phyloP scores from a whole-genome alignment of 2,329 filamentous ascomycete genomes.

The Scedosporium boydii region DNA sequence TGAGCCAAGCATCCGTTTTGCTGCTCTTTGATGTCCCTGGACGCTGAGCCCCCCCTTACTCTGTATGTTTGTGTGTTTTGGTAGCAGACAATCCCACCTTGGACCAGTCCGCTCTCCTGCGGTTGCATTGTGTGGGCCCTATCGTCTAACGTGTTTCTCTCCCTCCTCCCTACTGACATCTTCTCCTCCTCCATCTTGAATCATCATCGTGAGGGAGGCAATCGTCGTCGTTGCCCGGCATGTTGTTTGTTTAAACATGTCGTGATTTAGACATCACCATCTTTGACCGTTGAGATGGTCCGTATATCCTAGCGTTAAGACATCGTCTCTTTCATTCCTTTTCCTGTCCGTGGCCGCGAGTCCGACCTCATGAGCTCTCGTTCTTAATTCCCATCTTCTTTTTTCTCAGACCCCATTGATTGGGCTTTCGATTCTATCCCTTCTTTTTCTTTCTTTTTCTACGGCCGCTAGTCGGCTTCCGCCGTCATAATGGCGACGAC shows the following conservation, averaged over 20 bases:
- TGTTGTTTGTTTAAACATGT: slow-evolving; percentile 1
- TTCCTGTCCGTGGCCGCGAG: not conserved
- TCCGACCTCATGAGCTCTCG: not conserved
- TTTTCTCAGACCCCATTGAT: slow-evolving; percentile 33
- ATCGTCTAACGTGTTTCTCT: not conserved
- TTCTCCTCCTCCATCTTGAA: slow-evolving; percentile 3
- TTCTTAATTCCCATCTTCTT: slow-evolving; percentile 20
- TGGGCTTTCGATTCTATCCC: slow-evolving; percentile 28
- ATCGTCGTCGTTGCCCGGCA: not conserved
- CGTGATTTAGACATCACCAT: not conserved
- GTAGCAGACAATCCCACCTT: not conserved
- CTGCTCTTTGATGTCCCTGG: not conserved
- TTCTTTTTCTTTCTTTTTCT: slow-evolving; percentile 19
- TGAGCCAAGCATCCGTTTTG: not conserved
- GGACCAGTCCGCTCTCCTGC: not conserved
- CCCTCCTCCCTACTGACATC: not conserved
- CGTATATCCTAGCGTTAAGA: not conserved
- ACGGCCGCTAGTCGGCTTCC: slow-evolving; percentile 12
- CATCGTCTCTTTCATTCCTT: not conserved
- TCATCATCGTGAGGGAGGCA: not conserved
- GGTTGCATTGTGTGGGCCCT: not conserved
- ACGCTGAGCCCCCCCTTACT: not conserved
- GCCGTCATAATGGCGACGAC: slow-evolving; percentile 2
- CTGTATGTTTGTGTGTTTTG: not conserved
- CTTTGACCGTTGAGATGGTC: not conserved